Evolutionary conservation across 2,329 filamentous ascomycete species (phyloP), one percentile per base, ranked within the genome.

Genomic region (Aspergillus terreus): DNA sequence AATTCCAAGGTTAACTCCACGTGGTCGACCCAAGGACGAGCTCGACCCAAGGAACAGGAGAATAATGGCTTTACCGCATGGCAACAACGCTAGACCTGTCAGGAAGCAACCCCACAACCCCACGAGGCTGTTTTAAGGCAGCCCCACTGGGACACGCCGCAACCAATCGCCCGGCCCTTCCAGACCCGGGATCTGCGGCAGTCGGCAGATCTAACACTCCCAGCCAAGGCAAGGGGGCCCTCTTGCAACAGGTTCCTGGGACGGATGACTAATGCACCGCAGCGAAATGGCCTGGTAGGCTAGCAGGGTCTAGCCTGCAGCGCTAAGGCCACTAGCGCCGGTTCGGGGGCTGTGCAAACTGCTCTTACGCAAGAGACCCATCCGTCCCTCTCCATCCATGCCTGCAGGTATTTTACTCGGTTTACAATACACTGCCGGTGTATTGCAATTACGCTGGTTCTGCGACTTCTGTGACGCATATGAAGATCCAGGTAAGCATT

Each of bases 301-400:
- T 30, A 44, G 42, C n/a, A n/a, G 30, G 12, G 32, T 12, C 32
- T 47, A 40, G 45, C 21, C 32, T 47, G 33, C 17, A n/a, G 11
- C 17, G 21, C 12, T 43, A 11, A 19, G 47, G 33, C 40, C 38
- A 19, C 56, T 61, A 61, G 59, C 58, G 50, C 56, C 59, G 59
- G 59, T 51, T 57, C 52, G 59, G 59, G 59, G 59, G 59, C 59
- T 61, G 59, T 61, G 59, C 59, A 61, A 60, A 60, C 58, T 52
- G 43, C 56, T 61, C 59, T 61, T 61, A 60, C 59, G 58, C 58
- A 61, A 55, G 30, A 54, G 54, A 49, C 43, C 53, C 49, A 53
- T 50, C 27, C 23, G 6, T 23, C 23, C 23, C 4, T 23, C 23
- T 23, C 23, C 23, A 23, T 23, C 23, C 23, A 23, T 23, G 23